Percentiles rank a stretch among this genome's conserved stretches.
phyloP scores from a whole-genome alignment of 768 basidiomycete genomes.

The Lactifluus subvellereus region DNA sequence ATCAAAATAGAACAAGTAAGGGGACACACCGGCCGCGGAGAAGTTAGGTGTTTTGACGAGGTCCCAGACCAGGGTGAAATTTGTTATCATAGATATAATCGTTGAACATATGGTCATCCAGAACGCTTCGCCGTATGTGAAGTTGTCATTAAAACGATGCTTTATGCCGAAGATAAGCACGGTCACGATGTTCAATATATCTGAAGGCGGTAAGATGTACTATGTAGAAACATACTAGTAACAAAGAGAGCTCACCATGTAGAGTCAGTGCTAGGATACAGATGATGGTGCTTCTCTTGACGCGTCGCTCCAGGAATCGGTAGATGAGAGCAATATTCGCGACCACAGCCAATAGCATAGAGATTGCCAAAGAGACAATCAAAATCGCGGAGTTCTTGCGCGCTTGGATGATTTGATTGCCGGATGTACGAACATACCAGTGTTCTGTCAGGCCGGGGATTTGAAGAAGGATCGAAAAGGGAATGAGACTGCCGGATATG shows the following conservation, averaged over 20 bases:
- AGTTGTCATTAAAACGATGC: conserved; percentile 57
- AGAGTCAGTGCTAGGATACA: conserved; percentile 59
- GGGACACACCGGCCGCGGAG: conserved; percentile 47
- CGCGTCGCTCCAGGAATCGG: conserved; percentile 65
- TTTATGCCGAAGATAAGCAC: conserved; percentile 58
- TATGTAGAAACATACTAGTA: background rate
- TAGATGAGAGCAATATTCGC: conserved; percentile 64
- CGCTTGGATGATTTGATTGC: conserved; percentile 41
- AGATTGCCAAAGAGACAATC: conserved; percentile 54
- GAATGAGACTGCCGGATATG: conserved; percentile 59
- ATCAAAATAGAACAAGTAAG: background rate
- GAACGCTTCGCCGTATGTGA: conserved; percentile 60
- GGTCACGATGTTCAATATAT: conserved; percentile 59
- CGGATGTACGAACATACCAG: conserved; percentile 61
- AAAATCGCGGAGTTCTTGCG: conserved; percentile 53
- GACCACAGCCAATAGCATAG: conserved; percentile 59
- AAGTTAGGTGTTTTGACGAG: conserved; percentile 56
- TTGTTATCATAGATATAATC: conserved; percentile 55
- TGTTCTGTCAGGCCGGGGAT: conserved; percentile 74
- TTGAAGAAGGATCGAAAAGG: conserved; percentile 75
- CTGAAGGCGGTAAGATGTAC: conserved; percentile 33
- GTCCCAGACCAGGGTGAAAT: conserved; percentile 62
- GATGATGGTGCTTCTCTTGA: conserved; percentile 56
- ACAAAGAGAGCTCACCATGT: conserved; percentile 48
- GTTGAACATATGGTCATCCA: conserved; percentile 81